Base-by-base conservation (phyloP, 2,329 filamentous ascomycete species). In the Tolypocladium nubicola region DNA sequence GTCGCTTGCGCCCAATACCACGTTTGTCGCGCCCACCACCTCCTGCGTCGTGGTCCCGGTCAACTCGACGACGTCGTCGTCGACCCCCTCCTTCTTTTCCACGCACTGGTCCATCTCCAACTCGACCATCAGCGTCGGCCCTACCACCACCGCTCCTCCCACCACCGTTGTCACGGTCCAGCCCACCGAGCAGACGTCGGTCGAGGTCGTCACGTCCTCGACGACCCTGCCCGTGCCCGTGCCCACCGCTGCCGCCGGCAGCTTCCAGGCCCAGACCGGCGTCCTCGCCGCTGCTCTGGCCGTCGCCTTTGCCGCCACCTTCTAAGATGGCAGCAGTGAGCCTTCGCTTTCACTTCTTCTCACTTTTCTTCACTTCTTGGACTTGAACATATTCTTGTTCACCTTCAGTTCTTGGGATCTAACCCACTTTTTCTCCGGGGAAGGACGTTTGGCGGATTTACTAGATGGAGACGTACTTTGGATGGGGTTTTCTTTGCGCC, bases 221-320 rank as follows among this genome's bases (percentile, higher is more conserved):
- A 57, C 63, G 41, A 58, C 64, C 21, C 56, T 60, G 13, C 61
- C 65, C 13, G 19, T 56, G 21, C 55, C 56, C n/a, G 61, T 65
- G 47, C 58, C 68, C 53, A 65, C 70, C 16, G 61, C 57, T 45
- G 70, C 67, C 59, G 74, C 73, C 53, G 68, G 65, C 59, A 65
- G 67, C 43, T 65, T 77, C 45, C 62, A 73, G 35, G 65, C 72
- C 59, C 71, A 74, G 63, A 71, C 71, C 59, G 73, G 75, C 52
- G 60, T 77, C 57, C 60, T 78, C 52, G 71, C 73, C 40, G 69
- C 68, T 45, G 71, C 70, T 41, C 59, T 78, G 37, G 55, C 47
- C 56, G 70, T 71, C 35, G 73, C 72, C 40, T 75, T 71, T 58
- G 58, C 76, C 54, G 70, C 71, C 57, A 70, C 75, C 57, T 67